Evolutionary conservation across 768 basidiomycete genomes (phyloP), one percentile per base, ranked within the genome.

Genomic region (Russula virescens): DNA sequence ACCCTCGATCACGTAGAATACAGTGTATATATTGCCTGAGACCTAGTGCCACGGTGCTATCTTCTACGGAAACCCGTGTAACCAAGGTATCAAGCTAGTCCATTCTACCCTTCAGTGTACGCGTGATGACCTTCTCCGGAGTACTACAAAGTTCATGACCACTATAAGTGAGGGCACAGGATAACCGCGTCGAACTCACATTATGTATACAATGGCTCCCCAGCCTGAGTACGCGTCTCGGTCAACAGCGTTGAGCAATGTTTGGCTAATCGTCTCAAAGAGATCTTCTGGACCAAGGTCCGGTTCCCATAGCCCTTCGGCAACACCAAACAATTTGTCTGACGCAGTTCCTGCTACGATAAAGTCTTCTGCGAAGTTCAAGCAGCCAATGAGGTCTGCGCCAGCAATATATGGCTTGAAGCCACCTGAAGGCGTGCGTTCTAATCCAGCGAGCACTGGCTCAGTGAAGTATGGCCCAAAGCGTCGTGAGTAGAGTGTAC

Each of bases 251-350:
- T 95, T 98, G 74, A 98, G 74, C 63, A 99, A 75, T 8, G 94
- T 95, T 75, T 99, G 97, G 31, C 92, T 94, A 70, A 98, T 94
- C 2, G 97, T 98, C 79, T 99, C 97, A 71, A 99, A 99, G 50
- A 99, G 78, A 74, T 98, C 97, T 71, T 98, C 97, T 16, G 95
- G 85, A 72, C 88, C 94, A 73, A 99, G 79, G 74, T 94, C 91
- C 10, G 96, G 94, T 75, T 99, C 97, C 97, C 97, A 99, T 34
- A 99, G 81, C 3, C 94, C 94, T 75, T 99, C 97, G 46, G 97
- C 97, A 56, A 96, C 87, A 88, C 97, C 97, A 70, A 87, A 97
- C 66, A 99, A 76, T 77, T 98, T 98, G 64, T 85, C 80, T 70
- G 87, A 87, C 23, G 97, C 96, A 0, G 94, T 94, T 38, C 97